These are phyloP conservation scores for Fragaria iinumae DNA, from an alignment of 306 rosid species.

Conservation along the genomic window DNA sequence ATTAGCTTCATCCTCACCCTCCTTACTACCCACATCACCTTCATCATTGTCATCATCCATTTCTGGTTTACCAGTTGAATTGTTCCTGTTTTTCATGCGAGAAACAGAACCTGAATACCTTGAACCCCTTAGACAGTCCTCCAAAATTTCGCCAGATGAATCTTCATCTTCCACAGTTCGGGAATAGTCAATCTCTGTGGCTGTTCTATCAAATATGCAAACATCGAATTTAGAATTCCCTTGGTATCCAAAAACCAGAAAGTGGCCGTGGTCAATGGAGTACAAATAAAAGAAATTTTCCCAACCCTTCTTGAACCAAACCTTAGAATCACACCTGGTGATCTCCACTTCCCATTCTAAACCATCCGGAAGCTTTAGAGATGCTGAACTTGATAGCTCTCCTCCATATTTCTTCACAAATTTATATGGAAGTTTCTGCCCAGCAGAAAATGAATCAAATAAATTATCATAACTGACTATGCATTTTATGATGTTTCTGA, in stretches of 20 bases:
- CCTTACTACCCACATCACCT: neutral
- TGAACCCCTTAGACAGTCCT: neutral
- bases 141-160: neutral
- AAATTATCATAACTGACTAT: neutral
- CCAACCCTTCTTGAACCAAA: constrained; percentile 34
- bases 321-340: neutral
- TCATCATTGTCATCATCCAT: neutral
- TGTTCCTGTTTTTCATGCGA: constrained; percentile 1
- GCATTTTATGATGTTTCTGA: neutral
- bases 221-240: constrained; percentile 29
- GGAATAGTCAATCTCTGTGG: constrained; percentile 34
- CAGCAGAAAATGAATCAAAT: neutral
- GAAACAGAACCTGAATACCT: neutral
- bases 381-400: neutral
- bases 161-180: neutral
- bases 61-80: neutral
- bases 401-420: constrained; percentile 8
- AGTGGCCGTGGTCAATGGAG: neutral
- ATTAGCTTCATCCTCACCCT: neutral
- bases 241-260: constrained; percentile 18
- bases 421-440: constrained; percentile 19
- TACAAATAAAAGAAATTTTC: constrained; percentile 1
- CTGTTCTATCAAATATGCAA: constrained; percentile 24
- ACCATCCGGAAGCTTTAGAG: constrained; percentile 8
- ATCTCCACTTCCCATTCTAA: constrained; percentile 19